Evolutionary conservation across 306 rosid genomes (phyloP).

Genomic region (Rubus idaeus): DNA sequence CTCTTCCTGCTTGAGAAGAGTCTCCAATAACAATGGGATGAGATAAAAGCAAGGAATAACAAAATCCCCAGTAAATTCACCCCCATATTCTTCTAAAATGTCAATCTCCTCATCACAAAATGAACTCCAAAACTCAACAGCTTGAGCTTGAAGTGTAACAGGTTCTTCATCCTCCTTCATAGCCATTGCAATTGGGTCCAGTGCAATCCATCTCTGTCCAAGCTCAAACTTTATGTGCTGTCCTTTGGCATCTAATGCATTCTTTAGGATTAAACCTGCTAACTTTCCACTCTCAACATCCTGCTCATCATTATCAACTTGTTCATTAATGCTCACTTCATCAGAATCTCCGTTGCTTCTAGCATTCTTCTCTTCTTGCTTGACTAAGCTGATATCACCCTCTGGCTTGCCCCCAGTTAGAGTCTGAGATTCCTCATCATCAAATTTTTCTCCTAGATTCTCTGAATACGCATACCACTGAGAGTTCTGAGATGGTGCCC

Average conservation of each 20-base stretch:
- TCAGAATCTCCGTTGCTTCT: too few relatives aligned
- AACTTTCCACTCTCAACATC: conserved; percentile 73
- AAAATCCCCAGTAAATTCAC: conserved; percentile 77
- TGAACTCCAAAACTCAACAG: conserved; percentile 94
- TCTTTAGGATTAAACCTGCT: conserved; percentile 87
- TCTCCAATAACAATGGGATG: conserved; percentile 81
- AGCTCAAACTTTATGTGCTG: conserved; percentile 81
- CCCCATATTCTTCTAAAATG: conserved; percentile 83
- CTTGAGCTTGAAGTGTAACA: conserved; percentile 93
- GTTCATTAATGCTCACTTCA: too few relatives aligned
- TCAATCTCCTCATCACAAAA: conserved; percentile 94
- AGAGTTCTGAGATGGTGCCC: too few relatives aligned
- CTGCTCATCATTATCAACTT: too few relatives aligned
- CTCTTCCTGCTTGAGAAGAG: conserved; percentile 87
- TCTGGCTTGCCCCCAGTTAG: too few relatives aligned
- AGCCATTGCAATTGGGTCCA: conserved; percentile 76
- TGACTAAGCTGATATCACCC: too few relatives aligned
- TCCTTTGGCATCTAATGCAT: conserved; percentile 91
- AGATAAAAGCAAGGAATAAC: conserved; percentile 81
- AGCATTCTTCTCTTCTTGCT: too few relatives aligned
- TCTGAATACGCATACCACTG: too few relatives aligned
- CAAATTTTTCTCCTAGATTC: too few relatives aligned
- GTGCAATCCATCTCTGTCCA: conserved; percentile 75
- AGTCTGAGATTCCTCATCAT: too few relatives aligned
- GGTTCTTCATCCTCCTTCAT: conserved; percentile 90